phyloP scores from a whole-genome alignment of 345 rosid genomes.

The Eucalyptus cloeziana region DNA sequence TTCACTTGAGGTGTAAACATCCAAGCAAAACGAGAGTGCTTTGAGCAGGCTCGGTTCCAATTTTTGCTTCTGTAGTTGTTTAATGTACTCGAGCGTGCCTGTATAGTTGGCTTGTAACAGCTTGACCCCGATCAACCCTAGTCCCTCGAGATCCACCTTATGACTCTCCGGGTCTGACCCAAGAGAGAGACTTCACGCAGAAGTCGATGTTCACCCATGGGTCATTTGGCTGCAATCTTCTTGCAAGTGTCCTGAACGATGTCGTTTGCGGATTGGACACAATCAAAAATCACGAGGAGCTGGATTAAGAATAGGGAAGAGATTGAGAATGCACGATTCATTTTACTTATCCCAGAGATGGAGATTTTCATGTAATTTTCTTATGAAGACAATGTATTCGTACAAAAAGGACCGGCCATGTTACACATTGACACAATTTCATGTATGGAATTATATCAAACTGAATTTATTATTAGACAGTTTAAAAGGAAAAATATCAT shows the following conservation, averaged over 20 bases:
- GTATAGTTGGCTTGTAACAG: neutral
- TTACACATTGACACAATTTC: neutral
- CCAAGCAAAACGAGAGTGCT: neutral
- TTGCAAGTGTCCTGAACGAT: neutral
- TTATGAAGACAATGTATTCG: neutral
- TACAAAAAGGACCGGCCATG: neutral
- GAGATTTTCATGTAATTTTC: neutral
- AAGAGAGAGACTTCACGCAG: neutral
- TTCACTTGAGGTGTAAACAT: neutral
- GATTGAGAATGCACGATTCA: neutral
- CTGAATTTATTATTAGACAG: too few relatives aligned
- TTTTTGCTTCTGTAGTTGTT: neutral
- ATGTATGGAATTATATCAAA: neutral
- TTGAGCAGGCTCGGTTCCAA: neutral
- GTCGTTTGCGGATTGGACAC: neutral
- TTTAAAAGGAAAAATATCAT: too few relatives aligned
- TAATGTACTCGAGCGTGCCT: neutral
- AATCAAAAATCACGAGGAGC: neutral
- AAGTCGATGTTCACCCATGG: neutral
- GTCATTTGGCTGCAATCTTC: neutral
- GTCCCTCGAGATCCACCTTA: neutral
- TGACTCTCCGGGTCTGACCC: neutral
- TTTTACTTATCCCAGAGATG: neutral
- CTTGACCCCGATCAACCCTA: neutral
- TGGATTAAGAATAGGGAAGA: neutral